A percentile compares a stretch with the other conserved stretches of the same genome.
Evolutionary conservation across 2,329 filamentous ascomycete species (phyloP).

Genomic region (Nemania sp.): DNA sequence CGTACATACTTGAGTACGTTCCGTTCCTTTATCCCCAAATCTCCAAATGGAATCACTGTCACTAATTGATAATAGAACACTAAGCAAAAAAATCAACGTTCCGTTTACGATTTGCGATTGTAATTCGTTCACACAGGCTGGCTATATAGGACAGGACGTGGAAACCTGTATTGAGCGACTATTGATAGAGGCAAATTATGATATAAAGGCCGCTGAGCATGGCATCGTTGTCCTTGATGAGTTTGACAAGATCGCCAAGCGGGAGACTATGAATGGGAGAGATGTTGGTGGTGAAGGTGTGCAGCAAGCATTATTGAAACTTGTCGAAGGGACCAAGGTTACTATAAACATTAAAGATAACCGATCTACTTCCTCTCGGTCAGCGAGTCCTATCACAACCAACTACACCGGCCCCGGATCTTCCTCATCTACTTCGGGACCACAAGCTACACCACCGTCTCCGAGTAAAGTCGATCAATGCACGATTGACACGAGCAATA

Average conservation of each 20-base stretch:
- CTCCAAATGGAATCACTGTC: constrained; percentile 1
- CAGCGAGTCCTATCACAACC: constrained; percentile 64
- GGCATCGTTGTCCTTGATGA: constrained; percentile 97
- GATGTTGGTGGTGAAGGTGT: constrained; percentile 97
- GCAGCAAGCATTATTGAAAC: constrained; percentile 93
- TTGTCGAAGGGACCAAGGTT: constrained; percentile 94
- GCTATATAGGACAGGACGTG: constrained; percentile 98
- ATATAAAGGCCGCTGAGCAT: constrained; percentile 83
- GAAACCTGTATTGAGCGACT: constrained; percentile 93
- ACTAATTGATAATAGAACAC: constrained; percentile 69
- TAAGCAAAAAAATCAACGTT: constrained; percentile 92
- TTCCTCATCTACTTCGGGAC: constrained; percentile 55
- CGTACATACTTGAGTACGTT: constrained; percentile 81
- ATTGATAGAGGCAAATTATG: constrained; percentile 89
- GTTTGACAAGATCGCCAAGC: constrained; percentile 95
- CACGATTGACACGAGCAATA: constrained; percentile 92
- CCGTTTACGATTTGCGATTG: constrained; percentile 97
- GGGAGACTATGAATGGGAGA: constrained; percentile 87
- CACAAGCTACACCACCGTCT: constrained; percentile 59
- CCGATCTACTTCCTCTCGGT: constrained; percentile 62
- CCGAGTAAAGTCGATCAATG: constrained; percentile 70
- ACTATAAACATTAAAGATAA: constrained; percentile 90
- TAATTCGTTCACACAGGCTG: constrained; percentile 94
- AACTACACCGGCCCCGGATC: constrained; percentile 63
- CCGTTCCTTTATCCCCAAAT: constrained; percentile 19